A percentile compares a stretch with the other conserved stretches of the same genome.
Conservation (phyloP, 2,329 filamentous ascomycete genomes). For the Trichoderma oligosporum region DNA sequence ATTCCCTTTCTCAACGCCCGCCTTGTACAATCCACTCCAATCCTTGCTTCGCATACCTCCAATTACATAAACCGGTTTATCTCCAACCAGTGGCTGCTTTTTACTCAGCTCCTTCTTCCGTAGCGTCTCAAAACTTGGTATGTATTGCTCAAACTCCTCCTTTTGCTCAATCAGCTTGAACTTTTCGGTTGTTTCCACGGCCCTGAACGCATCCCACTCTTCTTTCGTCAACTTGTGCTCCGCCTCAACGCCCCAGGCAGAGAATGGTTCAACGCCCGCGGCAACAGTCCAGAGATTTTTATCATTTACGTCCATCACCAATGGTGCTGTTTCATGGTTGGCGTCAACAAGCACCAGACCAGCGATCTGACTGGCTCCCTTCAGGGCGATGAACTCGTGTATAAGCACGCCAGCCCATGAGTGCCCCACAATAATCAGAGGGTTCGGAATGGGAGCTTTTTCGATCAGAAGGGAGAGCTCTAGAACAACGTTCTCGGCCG, state of each 20-base stretch:
- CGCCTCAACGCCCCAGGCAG: background rate
- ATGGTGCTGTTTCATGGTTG: background rate
- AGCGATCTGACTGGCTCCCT: background rate
- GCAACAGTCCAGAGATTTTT: background rate
- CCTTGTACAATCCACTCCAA: constrained; percentile 1
- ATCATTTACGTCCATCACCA: background rate
- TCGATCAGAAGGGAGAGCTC: background rate
- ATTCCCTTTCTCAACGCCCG: background rate
- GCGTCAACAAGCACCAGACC: constrained; percentile 4
- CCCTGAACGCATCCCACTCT: constrained; percentile 5
- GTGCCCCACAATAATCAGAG: background rate
- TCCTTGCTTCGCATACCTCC: background rate
- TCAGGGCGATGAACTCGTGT: constrained; percentile 4
- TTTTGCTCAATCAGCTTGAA: background rate
- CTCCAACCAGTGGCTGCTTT: background rate
- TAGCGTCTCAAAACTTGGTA: background rate
- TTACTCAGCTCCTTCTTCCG: background rate
- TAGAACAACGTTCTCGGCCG: background rate
- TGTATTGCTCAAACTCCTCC: background rate
- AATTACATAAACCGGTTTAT: background rate
- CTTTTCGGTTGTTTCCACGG: background rate
- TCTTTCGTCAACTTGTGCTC: background rate
- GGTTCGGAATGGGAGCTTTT: background rate
- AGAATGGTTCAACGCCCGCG: background rate
- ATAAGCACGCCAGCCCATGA: background rate